These are phyloP conservation scores for Puya raimondii DNA, from an alignment of 176 grass and related monocot species.

Conservation along the genomic window DNA sequence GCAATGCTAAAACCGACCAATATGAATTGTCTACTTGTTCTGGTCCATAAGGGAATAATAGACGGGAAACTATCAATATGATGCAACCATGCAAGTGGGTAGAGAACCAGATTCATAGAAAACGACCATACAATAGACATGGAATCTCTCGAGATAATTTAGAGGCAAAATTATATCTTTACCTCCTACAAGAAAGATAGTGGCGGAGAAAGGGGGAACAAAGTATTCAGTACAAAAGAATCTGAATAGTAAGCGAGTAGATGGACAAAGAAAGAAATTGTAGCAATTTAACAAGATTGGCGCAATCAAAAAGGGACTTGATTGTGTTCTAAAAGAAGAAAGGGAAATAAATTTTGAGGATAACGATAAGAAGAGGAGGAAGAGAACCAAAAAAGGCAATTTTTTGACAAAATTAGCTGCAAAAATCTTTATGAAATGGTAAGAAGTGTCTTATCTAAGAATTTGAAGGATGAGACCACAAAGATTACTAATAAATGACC, in stretches of 20 bases:
- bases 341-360: neutral
- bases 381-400: neutral
- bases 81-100: constrained; percentile 19
- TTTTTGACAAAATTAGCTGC: too few species aligned
- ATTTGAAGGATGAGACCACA: too few species aligned
- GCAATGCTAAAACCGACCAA: too few species aligned
- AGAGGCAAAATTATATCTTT: constrained; percentile 12
- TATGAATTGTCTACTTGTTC: too few species aligned
- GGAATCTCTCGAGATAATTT: constrained; percentile 18
- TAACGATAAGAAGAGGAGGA: neutral
- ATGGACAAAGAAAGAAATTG: constrained; percentile 16
- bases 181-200: constrained; percentile 19
- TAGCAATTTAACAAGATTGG: neutral
- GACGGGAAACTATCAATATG: neutral
- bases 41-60: too few species aligned
- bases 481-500: too few species aligned
- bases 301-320: neutral
- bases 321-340: neutral
- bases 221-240: constrained; percentile 5
- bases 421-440: too few species aligned
- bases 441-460: too few species aligned
- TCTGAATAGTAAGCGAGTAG: constrained; percentile 16
- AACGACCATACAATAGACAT: constrained; percentile 14
- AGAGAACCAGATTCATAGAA: constrained; percentile 34
- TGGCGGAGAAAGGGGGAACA: constrained; percentile 8